Base-by-base conservation (phyloP, 768 basidiomycete genomes). In the Mycena belliarum region DNA sequence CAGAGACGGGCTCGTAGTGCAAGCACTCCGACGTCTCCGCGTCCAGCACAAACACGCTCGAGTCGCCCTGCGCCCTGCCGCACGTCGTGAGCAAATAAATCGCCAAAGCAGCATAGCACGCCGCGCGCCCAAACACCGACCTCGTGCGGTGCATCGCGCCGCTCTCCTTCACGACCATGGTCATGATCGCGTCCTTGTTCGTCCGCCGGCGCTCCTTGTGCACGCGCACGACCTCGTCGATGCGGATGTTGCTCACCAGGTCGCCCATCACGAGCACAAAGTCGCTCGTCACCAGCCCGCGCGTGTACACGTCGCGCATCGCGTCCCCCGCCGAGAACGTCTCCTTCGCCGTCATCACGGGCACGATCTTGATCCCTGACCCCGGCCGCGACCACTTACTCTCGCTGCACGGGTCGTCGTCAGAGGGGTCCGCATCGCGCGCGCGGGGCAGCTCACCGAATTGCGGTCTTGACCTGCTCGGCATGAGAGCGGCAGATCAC, bases 131-230 rank as follows among this genome's bases (percentile, higher is more conserved):
- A n/a, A n/a, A n/a, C n/a, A 71, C 82, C 52, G 63, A 89, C 91
- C 88, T 83, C 46, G 90, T 90, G 46, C 89, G 78, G 73, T 91
- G 92, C 60, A 69, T 74, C 9, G 78, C 79, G 15, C 88, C 89
- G 64, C 84, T 84, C 73, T 89, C 86, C 72, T 91, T 92, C 56
- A 91, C 89, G 15, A 93, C 93, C 79, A 98, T 93, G 25, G 94
- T 95, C 93, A 99, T 95, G 67, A 95, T 93, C 37, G 89, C 91
- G 69, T 98, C 91, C 76, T 93, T 92, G 72, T 95, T 93, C 58
- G 79, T 82, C 72, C 87, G 88, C 59, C 93, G 79, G 49, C 94
- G 78, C 70, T 91, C 90, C 79, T 89, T 94, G 77, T 98, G 96
- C 61, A 84, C 85, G 44, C 87, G 82, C 46, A 97, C 89, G 51